Evolutionary conservation across 257 asterid genomes (phyloP).

Genomic region (Nicotiana tabacum): DNA sequence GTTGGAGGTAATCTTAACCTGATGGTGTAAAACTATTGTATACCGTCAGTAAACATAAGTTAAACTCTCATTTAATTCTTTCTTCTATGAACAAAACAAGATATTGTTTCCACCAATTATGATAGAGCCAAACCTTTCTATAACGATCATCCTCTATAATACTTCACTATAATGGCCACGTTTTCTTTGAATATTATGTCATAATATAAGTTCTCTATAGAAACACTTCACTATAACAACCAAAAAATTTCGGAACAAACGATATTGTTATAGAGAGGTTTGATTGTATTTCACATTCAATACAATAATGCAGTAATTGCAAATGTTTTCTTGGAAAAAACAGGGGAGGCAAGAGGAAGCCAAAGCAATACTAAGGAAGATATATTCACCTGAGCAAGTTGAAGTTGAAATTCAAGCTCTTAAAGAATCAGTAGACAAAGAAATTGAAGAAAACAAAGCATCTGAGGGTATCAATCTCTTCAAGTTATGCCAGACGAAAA

Average conservation of each 20-base stretch:
- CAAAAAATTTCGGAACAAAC: too few species aligned
- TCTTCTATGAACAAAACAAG: neutral
- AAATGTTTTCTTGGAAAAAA: neutral
- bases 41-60: neutral
- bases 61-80: too few species aligned
- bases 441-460: constrained; percentile 20
- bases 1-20: neutral
- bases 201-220: too few species aligned
- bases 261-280: too few species aligned
- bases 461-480: constrained; percentile 21
- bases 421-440: constrained; percentile 29
- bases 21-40: neutral
- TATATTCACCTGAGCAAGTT: constrained; percentile 31
- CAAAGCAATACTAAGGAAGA: constrained; percentile 27
- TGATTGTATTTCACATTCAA: neutral
- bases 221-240: too few species aligned
- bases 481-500: constrained; percentile 21
- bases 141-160: too few species aligned
- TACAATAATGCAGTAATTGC: too few species aligned
- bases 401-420: constrained; percentile 26
- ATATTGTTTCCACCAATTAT: neutral
- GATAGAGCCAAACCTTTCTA: too few species aligned
- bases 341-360: constrained; percentile 43
- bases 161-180: too few species aligned
- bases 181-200: too few species aligned